These are phyloP conservation scores for Recurvomyces mirabilis DNA, from an alignment of 495 filamentous ascomycete species.

Conservation along the genomic window DNA sequence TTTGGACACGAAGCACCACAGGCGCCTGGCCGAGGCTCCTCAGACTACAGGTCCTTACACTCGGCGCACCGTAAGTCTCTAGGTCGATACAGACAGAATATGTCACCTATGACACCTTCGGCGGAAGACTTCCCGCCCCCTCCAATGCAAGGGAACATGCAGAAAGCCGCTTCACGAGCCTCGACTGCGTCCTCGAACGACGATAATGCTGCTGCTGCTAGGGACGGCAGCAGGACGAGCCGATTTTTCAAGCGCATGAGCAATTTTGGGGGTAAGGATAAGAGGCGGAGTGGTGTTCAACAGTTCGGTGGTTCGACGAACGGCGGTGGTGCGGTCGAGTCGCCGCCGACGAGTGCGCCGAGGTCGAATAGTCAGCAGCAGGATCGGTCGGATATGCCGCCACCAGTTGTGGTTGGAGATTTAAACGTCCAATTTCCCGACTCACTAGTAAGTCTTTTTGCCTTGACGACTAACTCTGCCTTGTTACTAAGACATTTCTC, in stretches of 20 bases:
- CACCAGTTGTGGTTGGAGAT: conserved; percentile 59
- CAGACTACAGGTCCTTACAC: conserved; percentile 18
- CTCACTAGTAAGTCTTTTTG: conserved; percentile 43
- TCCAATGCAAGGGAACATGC: no score
- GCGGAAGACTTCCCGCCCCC: conserved; percentile 31
- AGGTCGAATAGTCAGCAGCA: not conserved
- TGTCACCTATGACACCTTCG: conserved; percentile 28
- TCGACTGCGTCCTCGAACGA: conserved; percentile 15
- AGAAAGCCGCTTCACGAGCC: conserved; percentile 33
- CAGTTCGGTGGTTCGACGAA: conserved; percentile 3
- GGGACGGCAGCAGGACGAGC: conserved; percentile 55
- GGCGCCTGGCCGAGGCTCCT: conserved; percentile 30
- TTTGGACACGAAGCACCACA: conserved; percentile 35
- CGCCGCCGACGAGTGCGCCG: not conserved
- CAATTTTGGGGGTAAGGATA: conserved; percentile 41
- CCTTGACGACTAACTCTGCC: not conserved
- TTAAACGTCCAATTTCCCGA: conserved; percentile 92
- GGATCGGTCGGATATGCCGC: conserved; percentile 13
- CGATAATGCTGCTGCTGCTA: conserved; percentile 36
- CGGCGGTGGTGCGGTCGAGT: not conserved
- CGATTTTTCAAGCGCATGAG: conserved; percentile 76
- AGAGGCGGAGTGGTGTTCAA: conserved; percentile 49
- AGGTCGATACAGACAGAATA: conserved; percentile 31
- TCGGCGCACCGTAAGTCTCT: conserved; percentile 29
- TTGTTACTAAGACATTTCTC: not conserved